Evolutionary conservation across 2,329 filamentous ascomycete species (phyloP).

Genomic region (Talaromyces marneffei): DNA sequence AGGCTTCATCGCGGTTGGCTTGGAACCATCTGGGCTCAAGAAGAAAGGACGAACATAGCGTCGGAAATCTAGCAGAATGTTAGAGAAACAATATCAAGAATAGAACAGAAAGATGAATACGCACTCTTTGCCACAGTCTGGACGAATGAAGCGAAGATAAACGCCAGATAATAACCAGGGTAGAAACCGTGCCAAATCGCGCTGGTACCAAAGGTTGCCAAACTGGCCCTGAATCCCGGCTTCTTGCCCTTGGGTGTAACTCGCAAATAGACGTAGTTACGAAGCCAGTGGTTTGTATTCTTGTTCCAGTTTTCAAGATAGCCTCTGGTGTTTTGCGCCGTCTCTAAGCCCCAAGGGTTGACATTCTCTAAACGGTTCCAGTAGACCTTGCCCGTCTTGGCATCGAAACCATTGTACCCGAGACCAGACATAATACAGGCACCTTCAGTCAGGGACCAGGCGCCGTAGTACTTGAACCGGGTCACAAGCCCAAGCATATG

Average conservation of each 20-base stretch:
- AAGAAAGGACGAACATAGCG: slow-evolving; percentile 90
- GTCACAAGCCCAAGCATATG: slow-evolving; percentile 78
- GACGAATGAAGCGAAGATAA: slow-evolving; percentile 81
- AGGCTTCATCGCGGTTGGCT: slow-evolving; percentile 64
- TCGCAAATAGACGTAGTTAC: slow-evolving; percentile 91
- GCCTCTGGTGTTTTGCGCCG: slow-evolving; percentile 85
- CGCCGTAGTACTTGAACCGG: slow-evolving; percentile 91
- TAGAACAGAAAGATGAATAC: slow-evolving; percentile 29
- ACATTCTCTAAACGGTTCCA: slow-evolving; percentile 93
- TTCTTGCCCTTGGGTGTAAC: slow-evolving; percentile 95
- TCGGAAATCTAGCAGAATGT: slow-evolving; percentile 63
- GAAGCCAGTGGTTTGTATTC: slow-evolving; percentile 94
- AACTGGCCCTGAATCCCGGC: slow-evolving; percentile 86
- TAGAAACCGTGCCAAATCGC: slow-evolving; percentile 99
- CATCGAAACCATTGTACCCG: slow-evolving; percentile 89
- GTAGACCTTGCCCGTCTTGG: slow-evolving; percentile 72
- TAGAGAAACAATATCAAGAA: slow-evolving; percentile 15
- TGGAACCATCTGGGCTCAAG: slow-evolving; percentile 67
- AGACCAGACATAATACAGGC: slow-evolving; percentile 89
- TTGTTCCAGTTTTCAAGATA: slow-evolving; percentile 96
- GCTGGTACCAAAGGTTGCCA: slow-evolving; percentile 90
- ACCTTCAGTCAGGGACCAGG: slow-evolving; percentile 89
- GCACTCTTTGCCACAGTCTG: slow-evolving; percentile 92
- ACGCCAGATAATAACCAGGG: slow-evolving; percentile 89
- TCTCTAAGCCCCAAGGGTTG: slow-evolving; percentile 75